phyloP scores from a whole-genome alignment of 148 eudicot genomes.

The Linanthus parryae region DNA sequence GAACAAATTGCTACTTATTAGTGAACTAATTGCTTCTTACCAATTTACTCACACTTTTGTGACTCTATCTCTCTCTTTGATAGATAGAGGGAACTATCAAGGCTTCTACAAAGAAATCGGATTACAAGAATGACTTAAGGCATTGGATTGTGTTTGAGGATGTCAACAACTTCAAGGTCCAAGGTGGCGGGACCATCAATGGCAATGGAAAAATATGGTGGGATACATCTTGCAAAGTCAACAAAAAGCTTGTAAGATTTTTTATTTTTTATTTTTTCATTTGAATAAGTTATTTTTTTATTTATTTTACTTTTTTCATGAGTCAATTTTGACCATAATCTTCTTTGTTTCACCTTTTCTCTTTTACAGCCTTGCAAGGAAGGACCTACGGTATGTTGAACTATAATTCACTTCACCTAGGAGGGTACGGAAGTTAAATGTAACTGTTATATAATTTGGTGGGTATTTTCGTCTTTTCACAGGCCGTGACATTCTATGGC shows the following conservation, averaged over 20 bases:
- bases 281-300: background rate
- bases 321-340: background rate
- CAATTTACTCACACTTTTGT: too few species aligned
- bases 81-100: constrained; percentile 64
- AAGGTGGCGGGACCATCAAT: constrained; percentile 72
- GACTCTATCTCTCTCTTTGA: background rate
- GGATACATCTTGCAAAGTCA: constrained; percentile 67
- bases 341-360: background rate
- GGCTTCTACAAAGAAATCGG: constrained; percentile 43
- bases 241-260: constrained; percentile 34
- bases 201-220: constrained; percentile 86
- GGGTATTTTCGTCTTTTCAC: constrained; percentile 2
- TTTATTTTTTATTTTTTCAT: background rate
- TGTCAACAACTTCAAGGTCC: constrained; percentile 35
- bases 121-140: constrained; percentile 32
- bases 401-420: background rate
- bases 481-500: constrained; percentile 63
- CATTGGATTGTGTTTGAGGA: constrained; percentile 62
- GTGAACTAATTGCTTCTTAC: too few species aligned
- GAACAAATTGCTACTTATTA: too few species aligned
- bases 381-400: constrained; percentile 73
- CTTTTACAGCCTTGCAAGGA: constrained; percentile 53
- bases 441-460: background rate
- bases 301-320: background rate
- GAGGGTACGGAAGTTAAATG: background rate